A percentile compares a stretch with the other conserved stretches of the same genome.
Conservation (phyloP, 768 basidiomycete genomes). For the Astraeus odoratus region DNA sequence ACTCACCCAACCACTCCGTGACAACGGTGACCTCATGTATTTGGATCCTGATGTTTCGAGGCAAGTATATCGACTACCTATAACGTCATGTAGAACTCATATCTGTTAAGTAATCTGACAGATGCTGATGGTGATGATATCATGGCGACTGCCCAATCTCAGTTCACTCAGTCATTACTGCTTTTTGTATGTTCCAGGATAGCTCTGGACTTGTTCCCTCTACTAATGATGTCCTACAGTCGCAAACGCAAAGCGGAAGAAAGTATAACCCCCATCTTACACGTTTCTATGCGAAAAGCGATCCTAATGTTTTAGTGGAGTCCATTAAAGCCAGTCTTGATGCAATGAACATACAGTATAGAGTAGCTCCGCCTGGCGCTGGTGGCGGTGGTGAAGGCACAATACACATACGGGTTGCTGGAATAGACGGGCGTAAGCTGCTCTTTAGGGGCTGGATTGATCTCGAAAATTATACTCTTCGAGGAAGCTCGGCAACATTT, state of each 20-base stretch:
- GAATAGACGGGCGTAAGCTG: slow-evolving; percentile 56
- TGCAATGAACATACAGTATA: slow-evolving; percentile 42
- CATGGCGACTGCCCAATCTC: slow-evolving; percentile 57
- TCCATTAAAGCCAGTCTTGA: slow-evolving; percentile 52
- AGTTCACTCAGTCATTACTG: slow-evolving; percentile 76
- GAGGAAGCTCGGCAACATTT: slow-evolving; percentile 49
- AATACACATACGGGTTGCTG: slow-evolving; percentile 54
- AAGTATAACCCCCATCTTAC: slow-evolving; percentile 73
- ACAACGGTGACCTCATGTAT: slow-evolving; percentile 68
- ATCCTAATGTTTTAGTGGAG: slow-evolving; percentile 44
- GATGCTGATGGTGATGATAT: slow-evolving; percentile 54
- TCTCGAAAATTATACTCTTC: slow-evolving; percentile 53
- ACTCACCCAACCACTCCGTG: slow-evolving; percentile 60
- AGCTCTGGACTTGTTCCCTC: neutral
- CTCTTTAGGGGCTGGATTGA: slow-evolving; percentile 70
- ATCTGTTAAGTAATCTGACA: slow-evolving; percentile 13
- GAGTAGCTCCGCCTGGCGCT: slow-evolving; percentile 26
- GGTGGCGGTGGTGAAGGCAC: slow-evolving; percentile 11
- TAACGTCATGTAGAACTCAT: neutral
- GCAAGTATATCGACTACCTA: slow-evolving; percentile 22
- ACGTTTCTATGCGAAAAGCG: slow-evolving; percentile 66
- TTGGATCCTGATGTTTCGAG: slow-evolving; percentile 47
- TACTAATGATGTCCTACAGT: slow-evolving; percentile 35
- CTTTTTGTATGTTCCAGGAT: slow-evolving; percentile 55
- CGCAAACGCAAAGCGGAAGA: slow-evolving; percentile 72